These are phyloP conservation scores for Alternaria solani DNA, from an alignment of 2,329 filamentous ascomycete species.

Conservation along the genomic window DNA sequence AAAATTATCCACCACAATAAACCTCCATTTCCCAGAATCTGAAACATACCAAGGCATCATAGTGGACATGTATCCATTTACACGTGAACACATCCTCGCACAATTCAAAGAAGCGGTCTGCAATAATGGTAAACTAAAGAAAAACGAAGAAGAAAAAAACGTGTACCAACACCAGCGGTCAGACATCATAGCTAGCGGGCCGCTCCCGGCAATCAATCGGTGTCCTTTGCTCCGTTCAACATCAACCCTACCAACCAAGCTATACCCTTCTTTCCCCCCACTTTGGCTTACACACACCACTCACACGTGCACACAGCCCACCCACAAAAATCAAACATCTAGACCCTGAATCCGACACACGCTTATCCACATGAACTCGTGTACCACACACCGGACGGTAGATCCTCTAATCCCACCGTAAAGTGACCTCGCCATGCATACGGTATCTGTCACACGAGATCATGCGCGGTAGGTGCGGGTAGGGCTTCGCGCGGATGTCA, in stretches of 20 bases:
- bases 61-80: neutral
- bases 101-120: slow-evolving; percentile 2
- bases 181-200: neutral
- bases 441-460: neutral
- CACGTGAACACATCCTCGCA: neutral
- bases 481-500: slow-evolving; percentile 9
- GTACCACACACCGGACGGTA: slow-evolving; percentile 2
- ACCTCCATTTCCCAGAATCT: neutral
- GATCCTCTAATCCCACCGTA: neutral
- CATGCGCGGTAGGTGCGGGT: slow-evolving; percentile 20
- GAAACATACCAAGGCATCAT: neutral
- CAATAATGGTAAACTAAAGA: neutral
- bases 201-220: slow-evolving; percentile 7
- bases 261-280: neutral
- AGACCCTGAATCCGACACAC: neutral
- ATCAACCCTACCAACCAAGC: neutral
- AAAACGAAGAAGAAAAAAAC: neutral
- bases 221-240: slow-evolving; percentile 5
- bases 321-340: slow-evolving; percentile 1
- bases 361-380: neutral
- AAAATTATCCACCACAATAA: slow-evolving; percentile 1
- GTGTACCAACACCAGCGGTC: slow-evolving; percentile 8
- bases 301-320: neutral
- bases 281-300: neutral
- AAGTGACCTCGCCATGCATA: neutral